Evolutionary conservation across 2,329 filamentous ascomycete species (phyloP).

Genomic region (Aspergillus hiratsukae): DNA sequence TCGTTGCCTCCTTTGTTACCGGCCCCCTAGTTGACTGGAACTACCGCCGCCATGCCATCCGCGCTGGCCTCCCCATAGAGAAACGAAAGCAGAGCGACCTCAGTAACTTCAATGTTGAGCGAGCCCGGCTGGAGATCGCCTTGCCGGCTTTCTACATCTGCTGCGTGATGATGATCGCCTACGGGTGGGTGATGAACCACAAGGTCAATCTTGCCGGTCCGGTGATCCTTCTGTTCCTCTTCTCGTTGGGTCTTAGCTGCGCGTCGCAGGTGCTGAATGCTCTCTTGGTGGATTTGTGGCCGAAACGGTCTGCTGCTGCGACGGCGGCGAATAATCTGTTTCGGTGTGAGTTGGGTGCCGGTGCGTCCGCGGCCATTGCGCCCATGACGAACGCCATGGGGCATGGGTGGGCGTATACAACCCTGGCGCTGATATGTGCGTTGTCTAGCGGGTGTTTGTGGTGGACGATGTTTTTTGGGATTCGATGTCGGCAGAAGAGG

Average conservation of each 20-base stretch:
- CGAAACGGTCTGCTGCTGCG: constrained; percentile 31
- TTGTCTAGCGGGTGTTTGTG: background rate
- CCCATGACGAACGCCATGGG: constrained; percentile 39
- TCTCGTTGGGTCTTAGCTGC: constrained; percentile 31
- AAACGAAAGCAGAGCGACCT: constrained; percentile 42
- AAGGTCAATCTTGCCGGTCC: constrained; percentile 29
- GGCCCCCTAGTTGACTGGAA: constrained; percentile 66
- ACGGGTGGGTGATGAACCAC: constrained; percentile 33
- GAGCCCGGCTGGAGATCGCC: constrained; percentile 31
- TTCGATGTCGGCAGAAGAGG: background rate
- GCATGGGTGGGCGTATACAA: constrained; percentile 40
- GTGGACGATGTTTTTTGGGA: background rate
- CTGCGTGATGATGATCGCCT: constrained; percentile 24
- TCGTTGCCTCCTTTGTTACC: constrained; percentile 24
- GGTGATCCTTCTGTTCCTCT: constrained; percentile 31
- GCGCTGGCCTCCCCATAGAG: constrained; percentile 58
- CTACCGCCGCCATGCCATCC: constrained; percentile 62
- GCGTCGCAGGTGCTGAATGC: constrained; percentile 39
- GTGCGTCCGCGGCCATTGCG: constrained; percentile 33
- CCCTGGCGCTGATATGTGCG: constrained; percentile 28
- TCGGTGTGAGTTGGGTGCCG: constrained; percentile 39
- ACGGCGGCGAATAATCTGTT: constrained; percentile 41
- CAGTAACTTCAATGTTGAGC: constrained; percentile 43
- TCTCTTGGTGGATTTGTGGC: constrained; percentile 43
- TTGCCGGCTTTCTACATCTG: constrained; percentile 30